Base-by-base conservation (phyloP, 345 rosid species). In the Draba incana region DNA sequence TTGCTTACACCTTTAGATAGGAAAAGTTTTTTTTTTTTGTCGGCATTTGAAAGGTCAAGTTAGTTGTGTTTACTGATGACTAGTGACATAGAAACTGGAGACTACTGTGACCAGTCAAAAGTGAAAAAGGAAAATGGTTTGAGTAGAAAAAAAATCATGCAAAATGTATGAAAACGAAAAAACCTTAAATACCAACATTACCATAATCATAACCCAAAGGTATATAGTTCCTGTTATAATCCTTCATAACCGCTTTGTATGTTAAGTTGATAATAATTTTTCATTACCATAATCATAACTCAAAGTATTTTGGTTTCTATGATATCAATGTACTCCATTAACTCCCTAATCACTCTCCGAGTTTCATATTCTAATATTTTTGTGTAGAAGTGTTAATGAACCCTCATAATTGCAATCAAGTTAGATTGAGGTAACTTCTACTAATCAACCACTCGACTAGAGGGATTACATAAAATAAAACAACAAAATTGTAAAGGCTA, bases 91-190 rank as follows among this genome's bases (percentile, higher is more conserved):
- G 15, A 53, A 16, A 20, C 8, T 7, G 16, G 37, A 9, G 20
- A 20, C 20, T 20, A 20, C 20, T 20, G 20, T 20, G 20, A 20
- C 55, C 38, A 68, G 27, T 56, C 46, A 45, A 46, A 68, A 57
- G 64, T 46, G 31, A 14, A 3, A 30, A 44, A 10, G 14, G 2
- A 54, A 33, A 66, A 30, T 52, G 15, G 52, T 51, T 20, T 10
- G 4, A 28, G 57, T 49, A 27, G 13, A 37, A 39, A 0, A 1
- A n/a, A 4, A 2, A 9, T 35, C 38, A 24, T 25, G 12, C 62
- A 31, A 54, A 42, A 11, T 42, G 61, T 11, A 50, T 52, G 41
- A 28, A 5, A 51, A 57, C 44, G 8, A 6, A 33, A 33, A 33
- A 33, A 6, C 6, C 7, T 41, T 2, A 10, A 49, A 10, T 10